Evolutionary conservation across 805 yeast species (phyloP).

Genomic region (Candida berthetii): DNA sequence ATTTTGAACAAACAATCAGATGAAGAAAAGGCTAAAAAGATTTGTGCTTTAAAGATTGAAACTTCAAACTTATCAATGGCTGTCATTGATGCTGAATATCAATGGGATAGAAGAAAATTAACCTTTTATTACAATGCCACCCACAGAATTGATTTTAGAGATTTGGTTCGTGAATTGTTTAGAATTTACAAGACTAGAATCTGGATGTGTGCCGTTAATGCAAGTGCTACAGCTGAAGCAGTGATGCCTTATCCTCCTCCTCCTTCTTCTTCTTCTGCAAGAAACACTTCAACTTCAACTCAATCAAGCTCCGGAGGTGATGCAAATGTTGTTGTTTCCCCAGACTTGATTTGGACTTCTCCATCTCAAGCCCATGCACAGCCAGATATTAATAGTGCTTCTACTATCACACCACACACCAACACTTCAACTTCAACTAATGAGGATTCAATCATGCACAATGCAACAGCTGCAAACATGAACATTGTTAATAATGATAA

Average conservation of each 20-base stretch:
- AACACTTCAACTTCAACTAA: no score
- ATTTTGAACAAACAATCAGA: slow-evolving; percentile 60
- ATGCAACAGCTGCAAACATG: no score
- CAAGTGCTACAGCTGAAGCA: not conserved
- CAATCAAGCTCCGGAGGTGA: no score
- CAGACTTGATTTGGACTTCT: not conserved
- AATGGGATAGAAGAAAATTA: slow-evolving; percentile 72
- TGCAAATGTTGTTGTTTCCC: not conserved
- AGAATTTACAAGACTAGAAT: slow-evolving; percentile 74
- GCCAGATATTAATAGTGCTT: not conserved
- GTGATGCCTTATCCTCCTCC: no score
- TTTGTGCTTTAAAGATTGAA: slow-evolving; percentile 18
- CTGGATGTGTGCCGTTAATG: slow-evolving; percentile 72
- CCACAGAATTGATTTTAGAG: slow-evolving; percentile 71
- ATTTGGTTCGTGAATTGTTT: slow-evolving; percentile 66
- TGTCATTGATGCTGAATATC: slow-evolving; percentile 74
- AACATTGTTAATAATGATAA: no score
- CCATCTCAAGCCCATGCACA: not conserved
- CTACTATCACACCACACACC: no score
- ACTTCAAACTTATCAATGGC: slow-evolving; percentile 30
- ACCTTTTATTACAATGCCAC: slow-evolving; percentile 65
- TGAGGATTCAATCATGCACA: no score
- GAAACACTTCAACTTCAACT: no score
- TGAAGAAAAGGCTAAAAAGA: slow-evolving; percentile 53
- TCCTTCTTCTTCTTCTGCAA: no score